These are phyloP conservation scores for Ammopiptanthus mongolicus DNA, from an alignment of 306 rosid species.

Conservation along the genomic window DNA sequence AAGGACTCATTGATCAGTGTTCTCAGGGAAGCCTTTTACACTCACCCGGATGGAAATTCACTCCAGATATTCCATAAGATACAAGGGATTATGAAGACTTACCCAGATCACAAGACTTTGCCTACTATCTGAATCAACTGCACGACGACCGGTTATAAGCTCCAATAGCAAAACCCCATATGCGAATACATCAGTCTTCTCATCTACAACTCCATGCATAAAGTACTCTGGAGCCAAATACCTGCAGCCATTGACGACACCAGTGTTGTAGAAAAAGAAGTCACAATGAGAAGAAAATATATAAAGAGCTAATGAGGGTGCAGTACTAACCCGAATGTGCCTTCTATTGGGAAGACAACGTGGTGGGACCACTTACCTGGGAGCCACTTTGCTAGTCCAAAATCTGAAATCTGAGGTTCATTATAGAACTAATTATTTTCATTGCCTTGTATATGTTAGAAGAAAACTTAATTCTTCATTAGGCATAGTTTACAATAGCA, in stretches of 20 bases:
- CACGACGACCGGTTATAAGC: conserved; percentile 92
- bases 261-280: background rate
- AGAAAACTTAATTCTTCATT: background rate
- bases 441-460: background rate
- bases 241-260: conserved; percentile 37
- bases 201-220: conserved; percentile 92
- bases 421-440: background rate
- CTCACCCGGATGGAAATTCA: background rate
- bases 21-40: background rate
- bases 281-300: background rate
- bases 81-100: background rate
- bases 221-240: conserved; percentile 95
- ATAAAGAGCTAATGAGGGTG: background rate
- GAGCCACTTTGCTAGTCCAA: conserved; percentile 97
- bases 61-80: background rate
- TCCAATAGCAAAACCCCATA: conserved; percentile 86
- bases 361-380: conserved; percentile 93
- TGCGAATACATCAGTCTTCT: conserved; percentile 90
- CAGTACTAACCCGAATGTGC: conserved; percentile 86
- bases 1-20: background rate
- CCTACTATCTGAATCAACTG: conserved; percentile 69
- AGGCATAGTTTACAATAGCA: background rate
- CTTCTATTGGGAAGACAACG: conserved; percentile 92
- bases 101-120: conserved; percentile 96
- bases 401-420: conserved; percentile 78